A percentile compares a stretch with the other conserved stretches of the same genome.
phyloP scores from a whole-genome alignment of 2,329 filamentous ascomycete genomes.

The Colletotrichum sp. region DNA sequence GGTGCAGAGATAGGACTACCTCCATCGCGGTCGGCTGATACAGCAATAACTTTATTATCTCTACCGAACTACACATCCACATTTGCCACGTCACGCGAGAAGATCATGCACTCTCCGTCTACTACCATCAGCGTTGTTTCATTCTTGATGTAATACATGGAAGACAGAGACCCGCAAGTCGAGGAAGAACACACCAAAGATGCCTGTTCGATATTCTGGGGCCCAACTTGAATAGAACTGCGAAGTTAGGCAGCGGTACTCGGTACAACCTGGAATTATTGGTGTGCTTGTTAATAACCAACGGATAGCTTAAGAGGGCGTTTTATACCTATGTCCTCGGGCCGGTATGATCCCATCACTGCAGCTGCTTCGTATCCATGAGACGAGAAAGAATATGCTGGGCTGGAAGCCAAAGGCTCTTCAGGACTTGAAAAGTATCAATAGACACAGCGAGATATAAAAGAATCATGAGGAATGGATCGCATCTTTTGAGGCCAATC shows the following conservation, averaged over 20 bases:
- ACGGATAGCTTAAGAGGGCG: too few relatives aligned
- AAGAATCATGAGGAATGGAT: neutral
- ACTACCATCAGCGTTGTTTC: neutral
- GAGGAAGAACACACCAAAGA: neutral
- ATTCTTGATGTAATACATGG: fast-evolving
- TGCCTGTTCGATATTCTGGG: fast-evolving
- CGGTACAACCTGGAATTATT: too few relatives aligned
- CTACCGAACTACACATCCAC: fast-evolving
- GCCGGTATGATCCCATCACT: neutral
- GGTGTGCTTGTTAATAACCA: too few relatives aligned
- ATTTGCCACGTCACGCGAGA: neutral
- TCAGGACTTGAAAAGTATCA: neutral
- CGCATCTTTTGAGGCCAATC: neutral
- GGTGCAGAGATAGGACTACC: fast-evolving
- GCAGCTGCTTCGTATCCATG: neutral
- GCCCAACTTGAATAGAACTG: fast-evolving
- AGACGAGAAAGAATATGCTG: neutral
- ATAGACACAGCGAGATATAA: neutral
- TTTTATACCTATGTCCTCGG: fast-evolving
- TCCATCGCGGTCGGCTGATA: fast-evolving
- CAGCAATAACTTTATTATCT: too few relatives aligned
- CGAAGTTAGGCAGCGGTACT: too few relatives aligned
- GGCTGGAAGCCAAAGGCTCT: neutral
- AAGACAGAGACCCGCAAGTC: fast-evolving
- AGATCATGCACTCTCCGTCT: neutral